Evolutionary conservation across 192 early-diverging fungal genomes (phyloP).

Genomic region (Chytriomyces hyalinus): DNA sequence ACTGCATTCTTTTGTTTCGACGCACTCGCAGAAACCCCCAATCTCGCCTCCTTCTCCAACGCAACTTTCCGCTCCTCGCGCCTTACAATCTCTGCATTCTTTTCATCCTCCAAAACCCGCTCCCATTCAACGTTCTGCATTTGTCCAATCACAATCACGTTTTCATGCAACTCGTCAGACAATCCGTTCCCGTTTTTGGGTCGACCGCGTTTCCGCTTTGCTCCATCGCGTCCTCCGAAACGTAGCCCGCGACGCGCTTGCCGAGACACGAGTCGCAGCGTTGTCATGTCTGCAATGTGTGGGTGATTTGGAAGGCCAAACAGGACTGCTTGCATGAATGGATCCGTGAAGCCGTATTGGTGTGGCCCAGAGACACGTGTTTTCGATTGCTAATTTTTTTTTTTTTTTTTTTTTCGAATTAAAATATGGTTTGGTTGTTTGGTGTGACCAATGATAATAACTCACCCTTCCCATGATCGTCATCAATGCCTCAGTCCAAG

Average conservation of each 20-base stretch:
- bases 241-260: slow-evolving; percentile 27
- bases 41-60: slow-evolving; percentile 13
- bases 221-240: slow-evolving; percentile 25
- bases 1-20: neutral
- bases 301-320: slow-evolving; percentile 29
- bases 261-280: slow-evolving; percentile 22
- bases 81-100: slow-evolving; percentile 5
- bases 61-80: slow-evolving; percentile 17
- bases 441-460: neutral
- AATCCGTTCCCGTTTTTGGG: neutral
- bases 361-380: slow-evolving; percentile 34
- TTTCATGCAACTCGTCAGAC: neutral
- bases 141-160: slow-evolving; percentile 18
- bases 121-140: slow-evolving; percentile 26
- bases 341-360: slow-evolving; percentile 39
- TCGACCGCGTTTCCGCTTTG: slow-evolving; percentile 19
- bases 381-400: slow-evolving; percentile 20
- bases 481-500: slow-evolving; percentile 38
- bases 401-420: neutral
- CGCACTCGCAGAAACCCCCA: neutral
- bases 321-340: slow-evolving; percentile 36
- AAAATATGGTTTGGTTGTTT: neutral
- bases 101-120: slow-evolving; percentile 10
- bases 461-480: slow-evolving; percentile 27
- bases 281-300: slow-evolving; percentile 27